These are phyloP conservation scores for Fusarium fujikuroi DNA, from an alignment of 2,329 filamentous ascomycete genomes.

Conservation along the genomic window DNA sequence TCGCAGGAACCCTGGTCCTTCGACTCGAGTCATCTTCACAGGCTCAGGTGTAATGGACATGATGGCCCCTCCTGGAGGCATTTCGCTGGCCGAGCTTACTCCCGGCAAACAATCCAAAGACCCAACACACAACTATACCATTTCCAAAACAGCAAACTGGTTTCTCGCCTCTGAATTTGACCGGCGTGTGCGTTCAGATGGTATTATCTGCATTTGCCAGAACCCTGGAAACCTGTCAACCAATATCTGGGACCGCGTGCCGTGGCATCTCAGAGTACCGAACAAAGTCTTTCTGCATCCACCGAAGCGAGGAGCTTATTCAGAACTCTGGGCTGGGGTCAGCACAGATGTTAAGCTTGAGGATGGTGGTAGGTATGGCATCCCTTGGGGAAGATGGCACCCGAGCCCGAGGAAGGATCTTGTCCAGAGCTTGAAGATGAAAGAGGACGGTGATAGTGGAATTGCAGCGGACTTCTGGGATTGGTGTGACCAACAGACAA, in stretches of 20 bases:
- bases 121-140: constrained; percentile 44
- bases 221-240: constrained; percentile 52
- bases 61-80: constrained; percentile 38
- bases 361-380: constrained; percentile 26
- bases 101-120: constrained; percentile 23
- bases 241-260: constrained; percentile 30
- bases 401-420: neutral
- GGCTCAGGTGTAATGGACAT: constrained; percentile 42
- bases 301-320: constrained; percentile 52
- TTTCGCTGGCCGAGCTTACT: constrained; percentile 41
- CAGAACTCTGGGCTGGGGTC: constrained; percentile 54
- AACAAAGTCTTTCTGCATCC: constrained; percentile 44
- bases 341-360: constrained; percentile 49
- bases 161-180: constrained; percentile 49
- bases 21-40: constrained; percentile 46
- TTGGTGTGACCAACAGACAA: constrained; percentile 5
- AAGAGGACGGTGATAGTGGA: neutral
- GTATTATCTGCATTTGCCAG: constrained; percentile 45
- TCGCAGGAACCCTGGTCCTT: neutral
- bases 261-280: constrained; percentile 21
- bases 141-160: constrained; percentile 51
- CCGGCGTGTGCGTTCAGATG: constrained; percentile 26
- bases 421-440: neutral
- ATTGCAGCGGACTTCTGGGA: neutral
- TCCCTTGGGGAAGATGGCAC: constrained; percentile 11